Evolutionary conservation across 768 basidiomycete species (phyloP).

Genomic region (Xerocomus spinulosus): DNA sequence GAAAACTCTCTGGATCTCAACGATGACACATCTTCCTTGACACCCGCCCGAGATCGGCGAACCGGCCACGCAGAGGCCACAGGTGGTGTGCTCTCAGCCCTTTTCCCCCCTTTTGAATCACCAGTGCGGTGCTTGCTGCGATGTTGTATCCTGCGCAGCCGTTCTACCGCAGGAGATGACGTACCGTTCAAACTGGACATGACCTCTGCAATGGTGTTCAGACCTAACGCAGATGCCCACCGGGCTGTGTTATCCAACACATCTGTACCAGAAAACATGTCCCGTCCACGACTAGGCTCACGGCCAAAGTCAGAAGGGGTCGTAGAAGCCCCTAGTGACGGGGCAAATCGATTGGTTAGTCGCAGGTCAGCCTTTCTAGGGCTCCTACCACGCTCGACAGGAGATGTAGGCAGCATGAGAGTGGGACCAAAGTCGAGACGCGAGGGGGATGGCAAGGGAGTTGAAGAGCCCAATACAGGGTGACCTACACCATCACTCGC

Average conservation of each 20-base stretch:
- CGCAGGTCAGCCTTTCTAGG: slow-evolving; percentile 15
- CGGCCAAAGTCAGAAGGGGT: slow-evolving; percentile 19
- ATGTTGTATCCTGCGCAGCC: slow-evolving; percentile 20
- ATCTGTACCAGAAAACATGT: slow-evolving; percentile 19
- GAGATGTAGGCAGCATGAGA: slow-evolving; percentile 18
- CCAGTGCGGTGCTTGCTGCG: not conserved
- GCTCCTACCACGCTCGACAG: slow-evolving; percentile 28
- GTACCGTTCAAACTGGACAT: slow-evolving; percentile 11
- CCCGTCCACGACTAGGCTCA: slow-evolving; percentile 20
- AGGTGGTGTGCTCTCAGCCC: slow-evolving; percentile 30
- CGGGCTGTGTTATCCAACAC: slow-evolving; percentile 25
- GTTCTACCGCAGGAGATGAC: slow-evolving; percentile 17
- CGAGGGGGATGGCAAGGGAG: slow-evolving; percentile 17
- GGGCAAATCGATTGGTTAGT: slow-evolving; percentile 13
- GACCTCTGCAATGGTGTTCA: slow-evolving; percentile 22
- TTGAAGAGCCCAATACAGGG: slow-evolving; percentile 13
- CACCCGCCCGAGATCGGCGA: slow-evolving; percentile 8
- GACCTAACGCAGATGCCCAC: slow-evolving; percentile 24
- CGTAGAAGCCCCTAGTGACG: slow-evolving; percentile 24
- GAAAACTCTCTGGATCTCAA: slow-evolving; percentile 5
- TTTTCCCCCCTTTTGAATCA: slow-evolving; percentile 8
- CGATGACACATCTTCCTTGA: slow-evolving; percentile 10
- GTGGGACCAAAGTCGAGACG: slow-evolving; percentile 24
- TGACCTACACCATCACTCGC: slow-evolving; percentile 25
- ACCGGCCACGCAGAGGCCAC: slow-evolving; percentile 21